Conservation (phyloP, 768 basidiomycete species). For the Lentinus brumalis region DNA sequence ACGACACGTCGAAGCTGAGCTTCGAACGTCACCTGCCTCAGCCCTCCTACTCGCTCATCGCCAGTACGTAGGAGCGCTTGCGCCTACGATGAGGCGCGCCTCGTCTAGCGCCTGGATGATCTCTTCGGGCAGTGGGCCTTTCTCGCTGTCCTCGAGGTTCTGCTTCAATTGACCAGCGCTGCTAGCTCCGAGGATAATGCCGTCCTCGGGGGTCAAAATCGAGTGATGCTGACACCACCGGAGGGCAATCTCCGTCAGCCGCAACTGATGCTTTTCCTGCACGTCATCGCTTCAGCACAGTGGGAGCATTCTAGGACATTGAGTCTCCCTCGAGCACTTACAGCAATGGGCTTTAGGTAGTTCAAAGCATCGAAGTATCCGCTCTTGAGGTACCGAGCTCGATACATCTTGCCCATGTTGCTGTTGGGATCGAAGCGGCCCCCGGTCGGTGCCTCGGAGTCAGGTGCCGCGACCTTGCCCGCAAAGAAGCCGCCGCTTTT, state of each 20-base stretch:
- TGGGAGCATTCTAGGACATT: too few relatives aligned
- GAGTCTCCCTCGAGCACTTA: slow-evolving; percentile 24
- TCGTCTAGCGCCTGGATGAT: slow-evolving; percentile 53
- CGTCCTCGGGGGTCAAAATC: slow-evolving; percentile 42
- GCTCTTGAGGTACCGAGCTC: slow-evolving; percentile 45
- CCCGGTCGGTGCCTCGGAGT: slow-evolving; percentile 35
- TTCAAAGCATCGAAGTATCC: slow-evolving; percentile 47
- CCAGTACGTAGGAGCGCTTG: slow-evolving; percentile 27
- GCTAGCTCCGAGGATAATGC: slow-evolving; percentile 51
- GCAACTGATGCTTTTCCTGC: slow-evolving; percentile 47
- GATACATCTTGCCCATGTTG: slow-evolving; percentile 45
- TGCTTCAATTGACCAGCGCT: slow-evolving; percentile 45
- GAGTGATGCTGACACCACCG: slow-evolving; percentile 68
- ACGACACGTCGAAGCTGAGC: too few relatives aligned
- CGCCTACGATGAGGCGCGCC: slow-evolving; percentile 43
- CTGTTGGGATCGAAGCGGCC: slow-evolving; percentile 45
- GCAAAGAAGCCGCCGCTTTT: slow-evolving; percentile 57
- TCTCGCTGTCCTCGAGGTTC: slow-evolving; percentile 48
- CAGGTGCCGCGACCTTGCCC: slow-evolving; percentile 45
- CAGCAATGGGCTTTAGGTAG: slow-evolving; percentile 41
- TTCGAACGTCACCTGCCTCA: too few relatives aligned
- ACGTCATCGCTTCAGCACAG: neutral
- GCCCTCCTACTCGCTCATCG: slow-evolving; percentile 9
- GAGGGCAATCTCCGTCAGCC: slow-evolving; percentile 55
- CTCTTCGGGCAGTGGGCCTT: slow-evolving; percentile 56